Conservation (phyloP, 306 rosid species). For the Rosa chinensis region DNA sequence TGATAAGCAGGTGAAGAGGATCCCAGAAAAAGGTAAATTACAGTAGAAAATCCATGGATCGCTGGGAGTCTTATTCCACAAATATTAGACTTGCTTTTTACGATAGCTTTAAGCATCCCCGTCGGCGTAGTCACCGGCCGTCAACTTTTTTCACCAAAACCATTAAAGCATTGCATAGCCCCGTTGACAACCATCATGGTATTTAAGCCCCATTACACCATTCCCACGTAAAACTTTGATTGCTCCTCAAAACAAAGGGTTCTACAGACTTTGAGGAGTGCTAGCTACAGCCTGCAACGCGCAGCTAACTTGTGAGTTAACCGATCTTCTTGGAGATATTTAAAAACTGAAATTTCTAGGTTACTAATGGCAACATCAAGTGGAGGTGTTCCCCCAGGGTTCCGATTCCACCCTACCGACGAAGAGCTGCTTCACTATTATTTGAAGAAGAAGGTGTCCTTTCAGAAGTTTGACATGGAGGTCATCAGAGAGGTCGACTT, state of each 20-base stretch:
- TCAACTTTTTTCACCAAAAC: conserved; percentile 58
- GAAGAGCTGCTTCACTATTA: conserved; percentile 90
- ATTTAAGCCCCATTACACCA: conserved; percentile 43
- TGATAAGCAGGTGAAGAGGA: conserved; percentile 8
- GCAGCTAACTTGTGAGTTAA: neutral
- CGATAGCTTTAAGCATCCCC: conserved; percentile 84
- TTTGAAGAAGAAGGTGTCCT: conserved; percentile 82
- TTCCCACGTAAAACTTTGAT: conserved; percentile 31
- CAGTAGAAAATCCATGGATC: conserved; percentile 3
- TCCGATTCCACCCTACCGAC: conserved; percentile 92
- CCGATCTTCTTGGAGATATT: neutral
- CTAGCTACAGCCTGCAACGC: neutral
- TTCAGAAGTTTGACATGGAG: conserved; percentile 93
- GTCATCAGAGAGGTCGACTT: conserved; percentile 93
- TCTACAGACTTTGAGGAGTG: conserved; percentile 2
- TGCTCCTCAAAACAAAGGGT: neutral
- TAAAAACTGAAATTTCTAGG: neutral
- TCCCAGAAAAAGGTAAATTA: neutral
- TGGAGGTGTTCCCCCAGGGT: conserved; percentile 96
- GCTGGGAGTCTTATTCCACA: conserved; percentile 39
- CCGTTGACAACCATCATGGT: conserved; percentile 53
- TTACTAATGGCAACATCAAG: conserved; percentile 63
- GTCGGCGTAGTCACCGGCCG: conserved; percentile 98
- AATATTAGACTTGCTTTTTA: conserved; percentile 51
- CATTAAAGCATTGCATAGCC: conserved; percentile 9